Evolutionary conservation across 1,284 basidiomycete species (phyloP).

Genomic region (Omphalotus olearius): DNA sequence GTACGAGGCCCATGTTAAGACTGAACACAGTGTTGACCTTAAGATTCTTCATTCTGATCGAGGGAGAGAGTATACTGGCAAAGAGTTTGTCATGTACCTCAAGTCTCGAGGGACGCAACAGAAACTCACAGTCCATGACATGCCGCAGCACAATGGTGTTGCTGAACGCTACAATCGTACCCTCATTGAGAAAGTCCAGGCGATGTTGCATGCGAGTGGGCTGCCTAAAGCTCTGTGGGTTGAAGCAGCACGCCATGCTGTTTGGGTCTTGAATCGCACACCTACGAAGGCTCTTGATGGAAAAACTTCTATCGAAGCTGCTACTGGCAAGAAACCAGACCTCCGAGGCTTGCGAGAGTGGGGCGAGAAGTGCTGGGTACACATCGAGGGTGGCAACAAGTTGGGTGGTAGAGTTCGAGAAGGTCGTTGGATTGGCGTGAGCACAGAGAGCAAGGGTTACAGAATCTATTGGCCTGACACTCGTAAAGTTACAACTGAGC

Average conservation of each 20-base stretch:
- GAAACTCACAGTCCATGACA: constrained; percentile 21
- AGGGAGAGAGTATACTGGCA: constrained; percentile 21
- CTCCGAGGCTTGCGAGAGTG: constrained; percentile 18
- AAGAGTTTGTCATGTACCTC: constrained; percentile 18
- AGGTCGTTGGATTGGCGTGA: constrained; percentile 23
- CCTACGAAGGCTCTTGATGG: constrained; percentile 20
- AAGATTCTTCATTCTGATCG: constrained; percentile 22
- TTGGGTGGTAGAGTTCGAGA: constrained; percentile 11
- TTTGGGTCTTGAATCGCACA: constrained; percentile 27
- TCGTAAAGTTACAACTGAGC: constrained; percentile 17
- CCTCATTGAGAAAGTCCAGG: constrained; percentile 17
- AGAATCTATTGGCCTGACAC: constrained; percentile 22
- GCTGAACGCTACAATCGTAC: constrained; percentile 23
- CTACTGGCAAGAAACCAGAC: constrained; percentile 19
- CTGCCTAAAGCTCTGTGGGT: constrained; percentile 25
- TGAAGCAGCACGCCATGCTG: constrained; percentile 21
- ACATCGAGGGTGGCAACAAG: constrained; percentile 17
- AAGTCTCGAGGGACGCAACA: constrained; percentile 17
- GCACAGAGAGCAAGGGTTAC: constrained; percentile 19
- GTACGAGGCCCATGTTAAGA: constrained; percentile 14
- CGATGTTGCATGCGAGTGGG: constrained; percentile 16
- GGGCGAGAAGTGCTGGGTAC: constrained; percentile 24
- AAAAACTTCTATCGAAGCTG: constrained; percentile 25
- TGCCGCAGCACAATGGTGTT: constrained; percentile 24
- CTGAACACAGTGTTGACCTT: constrained; percentile 18